Conservation (phyloP, 2,329 filamentous ascomycete species). For the Sporothrix luriei region DNA sequence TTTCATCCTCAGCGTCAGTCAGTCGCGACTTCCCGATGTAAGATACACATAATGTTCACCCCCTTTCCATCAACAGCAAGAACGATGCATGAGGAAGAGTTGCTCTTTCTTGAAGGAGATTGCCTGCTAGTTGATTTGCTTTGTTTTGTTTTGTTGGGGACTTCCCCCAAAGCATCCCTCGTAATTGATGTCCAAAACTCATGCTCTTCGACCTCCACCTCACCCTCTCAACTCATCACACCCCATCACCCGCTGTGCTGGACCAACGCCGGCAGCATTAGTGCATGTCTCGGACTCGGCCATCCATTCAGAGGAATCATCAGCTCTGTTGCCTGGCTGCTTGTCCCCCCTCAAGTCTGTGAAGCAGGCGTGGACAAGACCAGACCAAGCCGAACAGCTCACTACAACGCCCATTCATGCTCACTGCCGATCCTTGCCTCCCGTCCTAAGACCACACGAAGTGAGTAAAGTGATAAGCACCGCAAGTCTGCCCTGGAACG, state of each 20-base stretch:
- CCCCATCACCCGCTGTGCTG: background rate
- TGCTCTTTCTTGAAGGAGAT: background rate
- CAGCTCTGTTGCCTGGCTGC: conserved; percentile 12
- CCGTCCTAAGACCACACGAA: background rate
- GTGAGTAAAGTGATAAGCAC: background rate
- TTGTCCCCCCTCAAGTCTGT: background rate
- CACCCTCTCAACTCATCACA: conserved; percentile 16
- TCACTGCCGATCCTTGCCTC: conserved; percentile 15
- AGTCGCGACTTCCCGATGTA: conserved; percentile 13
- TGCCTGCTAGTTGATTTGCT: too few species aligned
- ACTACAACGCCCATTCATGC: background rate
- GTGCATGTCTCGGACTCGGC: conserved; percentile 19
- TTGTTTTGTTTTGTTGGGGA: background rate
- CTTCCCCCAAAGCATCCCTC: background rate
- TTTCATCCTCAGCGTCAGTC: background rate
- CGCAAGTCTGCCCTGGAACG: conserved; percentile 2
- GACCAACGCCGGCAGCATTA: background rate
- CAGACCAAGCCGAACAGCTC: background rate
- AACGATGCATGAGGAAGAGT: background rate
- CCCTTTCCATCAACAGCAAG: background rate
- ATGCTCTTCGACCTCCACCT: background rate
- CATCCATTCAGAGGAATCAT: conserved; percentile 20
- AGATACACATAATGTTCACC: background rate
- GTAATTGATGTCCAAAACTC: too few species aligned
- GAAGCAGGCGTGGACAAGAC: background rate